Base-by-base conservation (phyloP, 495 filamentous ascomycete genomes). In the Aspergillus kassunensis region DNA sequence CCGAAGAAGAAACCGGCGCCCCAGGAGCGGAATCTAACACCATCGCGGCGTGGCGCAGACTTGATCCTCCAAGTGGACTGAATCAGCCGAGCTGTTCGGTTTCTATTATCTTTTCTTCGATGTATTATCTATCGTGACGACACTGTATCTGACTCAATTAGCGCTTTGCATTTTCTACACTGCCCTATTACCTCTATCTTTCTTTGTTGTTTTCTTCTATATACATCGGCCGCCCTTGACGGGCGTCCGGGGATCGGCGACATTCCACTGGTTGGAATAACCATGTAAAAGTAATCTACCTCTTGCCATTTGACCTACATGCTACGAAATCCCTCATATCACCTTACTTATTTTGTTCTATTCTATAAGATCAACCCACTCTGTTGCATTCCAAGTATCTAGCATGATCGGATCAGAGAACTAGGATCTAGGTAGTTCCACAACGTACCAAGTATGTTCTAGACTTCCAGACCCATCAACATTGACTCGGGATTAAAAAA, bases 41-140 rank as follows among this genome's bases (percentile, higher is more conserved):
- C 70, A 3, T 71, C 69, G 5, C 59, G 60, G 41, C 34, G 61
- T 29, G 67, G 69, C 5, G 51, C 60, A 13, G 69, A 73, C 52
- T 53, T 75, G 55, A 69, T 71, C 23, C 46, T 73, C 7, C 58
- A 62, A 11, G 70, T 73, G 39, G 70, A 75, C 47, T 71, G 47
- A 64, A n/a, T n/a, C n/a, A n/a, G n/a, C n/a, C 13, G 13, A 27
- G 23, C 4, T 25, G 15, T n/a, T n/a, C 13, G 10, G 19, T 35
- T 37, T 16, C 9, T 6, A 15, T 9, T 37, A 27, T 8, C 12
- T 30, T 37, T 39, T 11, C 33, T 39, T 39, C 27, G 19, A 19
- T 49, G 45, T 49, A 49, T 48, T 13, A 49, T 39, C 33, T 30
- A 39, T 47, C 6, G 19, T 40, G 2, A 20, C 19, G 25, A 20